Base-by-base conservation (phyloP, 208 protist genomes). In the Tritrichomonas musculus region DNA sequence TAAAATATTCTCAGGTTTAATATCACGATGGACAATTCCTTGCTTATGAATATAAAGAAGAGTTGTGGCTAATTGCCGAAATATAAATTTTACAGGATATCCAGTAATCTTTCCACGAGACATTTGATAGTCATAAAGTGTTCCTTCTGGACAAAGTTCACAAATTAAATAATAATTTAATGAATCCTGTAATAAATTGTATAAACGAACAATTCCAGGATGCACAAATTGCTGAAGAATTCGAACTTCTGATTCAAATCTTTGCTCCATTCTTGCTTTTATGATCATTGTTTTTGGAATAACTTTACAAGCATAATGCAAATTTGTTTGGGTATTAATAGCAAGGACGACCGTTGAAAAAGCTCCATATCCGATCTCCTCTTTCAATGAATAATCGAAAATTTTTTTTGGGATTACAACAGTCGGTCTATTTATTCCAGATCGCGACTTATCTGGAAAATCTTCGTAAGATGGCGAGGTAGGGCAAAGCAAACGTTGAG, bases 271-370 rank as follows among this genome's bases (percentile, higher is more conserved):
- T 20, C 50, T 47, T 9, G 33, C 73, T 82, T 47, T 20, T 49
- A 50, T 30, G 0, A 82, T 47, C 30, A 33, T 49, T n/a, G 20
- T 82, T 50, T 82, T 82, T 49, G 73, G 73, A 17, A 82, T 50
- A 82, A 82, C 50, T 82, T 82, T 82, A 30, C 73, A 82, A 82
- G 73, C 73, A 53, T 82, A 82, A 82, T 82, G 50, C 50, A 53
- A 41, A 50, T 44, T 4, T 44, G 73, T 82, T 82, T 82, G 39
- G 0, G 17, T 53, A 30, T 82, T 33, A 14, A 82, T 82, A 47
- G 25, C 33, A 53, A 82, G 73, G 17, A 53, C 50, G 8, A 82
- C 73, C 20, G 50, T 50, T 0, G 73, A 82, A 53, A 82, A 82
- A 30, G 73, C 33, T 20, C 73, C 73, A n/a, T n/a, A n/a, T n/a